Evolutionary conservation across 108 stramenopile genomes (phyloP).

Genomic region (Pseudonitzschia multiseries): DNA sequence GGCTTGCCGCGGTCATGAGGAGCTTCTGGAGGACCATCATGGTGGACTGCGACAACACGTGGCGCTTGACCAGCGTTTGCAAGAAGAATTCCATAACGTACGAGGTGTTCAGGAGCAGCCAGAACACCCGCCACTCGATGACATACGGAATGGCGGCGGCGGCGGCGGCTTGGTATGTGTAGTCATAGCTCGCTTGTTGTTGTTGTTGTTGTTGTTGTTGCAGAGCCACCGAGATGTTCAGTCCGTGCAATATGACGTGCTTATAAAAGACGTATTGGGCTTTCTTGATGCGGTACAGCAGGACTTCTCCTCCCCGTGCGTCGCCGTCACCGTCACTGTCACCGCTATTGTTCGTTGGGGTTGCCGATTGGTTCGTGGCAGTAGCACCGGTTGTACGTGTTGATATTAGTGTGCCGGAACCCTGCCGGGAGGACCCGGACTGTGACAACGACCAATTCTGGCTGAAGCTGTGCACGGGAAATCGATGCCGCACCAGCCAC

Average conservation of each 20-base stretch:
- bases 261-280: slow-evolving; percentile 88
- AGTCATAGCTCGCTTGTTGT: too few species aligned
- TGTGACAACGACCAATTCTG: too few species aligned
- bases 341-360: slow-evolving; percentile 13
- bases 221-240: slow-evolving; percentile 64
- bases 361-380: too few species aligned
- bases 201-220: neutral
- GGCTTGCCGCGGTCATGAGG: slow-evolving; percentile 54
- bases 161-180: too few species aligned
- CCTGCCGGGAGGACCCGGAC: too few species aligned
- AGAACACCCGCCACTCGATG: slow-evolving; percentile 64
- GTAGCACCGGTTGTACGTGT: too few species aligned
- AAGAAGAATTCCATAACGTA: slow-evolving; percentile 91
- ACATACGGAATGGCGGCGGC: slow-evolving; percentile 18
- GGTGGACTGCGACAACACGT: slow-evolving; percentile 40
- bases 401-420: too few species aligned
- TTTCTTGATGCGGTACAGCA: slow-evolving; percentile 85
- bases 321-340: neutral
- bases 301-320: slow-evolving; percentile 22
- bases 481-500: slow-evolving; percentile 55
- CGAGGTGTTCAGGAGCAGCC: slow-evolving; percentile 67
- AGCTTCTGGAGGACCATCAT: slow-evolving; percentile 60
- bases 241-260: slow-evolving; percentile 77
- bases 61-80: slow-evolving; percentile 77
- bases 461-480: slow-evolving; percentile 81